Conservation (phyloP, 1,139 yeast species). For the Pichia sp. region DNA sequence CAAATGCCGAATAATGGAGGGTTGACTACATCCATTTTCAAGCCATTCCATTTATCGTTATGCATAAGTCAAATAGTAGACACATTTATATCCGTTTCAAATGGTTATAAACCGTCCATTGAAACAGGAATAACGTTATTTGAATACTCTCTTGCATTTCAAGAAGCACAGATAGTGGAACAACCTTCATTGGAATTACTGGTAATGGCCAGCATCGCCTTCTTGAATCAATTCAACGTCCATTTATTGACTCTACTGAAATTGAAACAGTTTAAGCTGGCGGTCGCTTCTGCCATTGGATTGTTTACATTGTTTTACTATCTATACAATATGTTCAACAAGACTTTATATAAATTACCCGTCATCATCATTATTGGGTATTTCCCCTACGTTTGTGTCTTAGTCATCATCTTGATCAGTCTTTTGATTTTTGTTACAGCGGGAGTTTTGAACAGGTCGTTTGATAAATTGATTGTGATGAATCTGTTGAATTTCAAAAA, state of each 20-base stretch:
- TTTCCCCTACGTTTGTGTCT: conserved; percentile 50
- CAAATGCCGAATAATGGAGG: conserved; percentile 24
- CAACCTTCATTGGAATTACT: conserved; percentile 41
- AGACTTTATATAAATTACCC: conserved; percentile 42
- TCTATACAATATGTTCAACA: conserved; percentile 22
- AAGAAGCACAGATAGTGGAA: conserved; percentile 44
- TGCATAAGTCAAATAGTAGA: conserved; percentile 65
- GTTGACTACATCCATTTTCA: conserved; percentile 48
- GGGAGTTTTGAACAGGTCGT: conserved; percentile 48
- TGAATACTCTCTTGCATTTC: conserved; percentile 68
- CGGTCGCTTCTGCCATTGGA: conserved; percentile 56
- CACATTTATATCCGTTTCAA: conserved; percentile 54
- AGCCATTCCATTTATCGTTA: conserved; percentile 55
- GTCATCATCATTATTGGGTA: conserved; percentile 46
- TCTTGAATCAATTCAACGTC: conserved; percentile 45
- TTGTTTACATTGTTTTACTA: conserved; percentile 35
- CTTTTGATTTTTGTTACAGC: conserved; percentile 46
- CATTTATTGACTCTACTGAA: conserved; percentile 53
- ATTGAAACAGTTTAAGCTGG: conserved; percentile 39
- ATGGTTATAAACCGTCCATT: conserved; percentile 49
- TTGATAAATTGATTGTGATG: conserved; percentile 40
- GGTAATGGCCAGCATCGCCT: conserved; percentile 42
- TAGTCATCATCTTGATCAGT: conserved; percentile 44
- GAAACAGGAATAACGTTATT: conserved; percentile 67
- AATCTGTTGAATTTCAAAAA: conserved; percentile 35